Percentiles rank a stretch among this genome's conserved stretches.
Evolutionary conservation across 164 flowering plant species (phyloP).

Genomic region (Aristolochia californica): DNA sequence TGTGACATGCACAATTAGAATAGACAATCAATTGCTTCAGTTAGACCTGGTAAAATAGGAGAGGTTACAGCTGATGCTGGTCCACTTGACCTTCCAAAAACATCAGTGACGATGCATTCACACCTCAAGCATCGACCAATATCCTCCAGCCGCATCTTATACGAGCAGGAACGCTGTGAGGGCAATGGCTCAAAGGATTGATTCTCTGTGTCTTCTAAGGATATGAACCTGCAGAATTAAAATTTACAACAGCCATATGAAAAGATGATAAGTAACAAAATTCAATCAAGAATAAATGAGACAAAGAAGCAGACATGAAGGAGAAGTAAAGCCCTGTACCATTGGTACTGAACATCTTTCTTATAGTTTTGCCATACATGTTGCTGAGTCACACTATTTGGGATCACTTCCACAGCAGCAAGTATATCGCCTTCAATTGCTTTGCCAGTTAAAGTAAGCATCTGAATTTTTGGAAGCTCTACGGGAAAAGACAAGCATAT

Average conservation of each 20-base stretch:
- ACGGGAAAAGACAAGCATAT: slow-evolving; percentile 2
- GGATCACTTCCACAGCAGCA: slow-evolving; percentile 87
- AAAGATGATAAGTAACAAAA: too few relatives aligned
- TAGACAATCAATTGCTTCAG: not conserved
- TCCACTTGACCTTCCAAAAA: slow-evolving; percentile 84
- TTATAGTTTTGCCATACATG: slow-evolving; percentile 82
- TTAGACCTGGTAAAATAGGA: slow-evolving; percentile 65
- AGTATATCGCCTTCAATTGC: slow-evolving; percentile 79
- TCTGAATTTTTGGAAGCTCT: slow-evolving; percentile 70
- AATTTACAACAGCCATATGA: too few relatives aligned
- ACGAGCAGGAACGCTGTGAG: slow-evolving; percentile 63
- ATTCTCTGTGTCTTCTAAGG: slow-evolving; percentile 5
- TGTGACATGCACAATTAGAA: not conserved
- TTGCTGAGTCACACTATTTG: slow-evolving; percentile 61
- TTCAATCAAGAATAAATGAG: too few relatives aligned
- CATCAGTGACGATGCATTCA: slow-evolving; percentile 86
- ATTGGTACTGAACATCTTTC: slow-evolving; percentile 62
- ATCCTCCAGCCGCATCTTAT: slow-evolving; percentile 74
- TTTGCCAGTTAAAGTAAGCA: slow-evolving; percentile 82
- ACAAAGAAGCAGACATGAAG: not conserved
- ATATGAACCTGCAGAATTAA: too few relatives aligned
- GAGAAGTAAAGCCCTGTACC: slow-evolving; percentile 32
- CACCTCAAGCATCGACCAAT: slow-evolving; percentile 73
- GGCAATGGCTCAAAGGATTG: slow-evolving; percentile 54
- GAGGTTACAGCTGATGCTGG: slow-evolving; percentile 55